A percentile compares a stretch with the other conserved stretches of the same genome.
Evolutionary conservation across 371 early-diverging fungal species (phyloP).

Genomic region (Ordospora pajunii): DNA sequence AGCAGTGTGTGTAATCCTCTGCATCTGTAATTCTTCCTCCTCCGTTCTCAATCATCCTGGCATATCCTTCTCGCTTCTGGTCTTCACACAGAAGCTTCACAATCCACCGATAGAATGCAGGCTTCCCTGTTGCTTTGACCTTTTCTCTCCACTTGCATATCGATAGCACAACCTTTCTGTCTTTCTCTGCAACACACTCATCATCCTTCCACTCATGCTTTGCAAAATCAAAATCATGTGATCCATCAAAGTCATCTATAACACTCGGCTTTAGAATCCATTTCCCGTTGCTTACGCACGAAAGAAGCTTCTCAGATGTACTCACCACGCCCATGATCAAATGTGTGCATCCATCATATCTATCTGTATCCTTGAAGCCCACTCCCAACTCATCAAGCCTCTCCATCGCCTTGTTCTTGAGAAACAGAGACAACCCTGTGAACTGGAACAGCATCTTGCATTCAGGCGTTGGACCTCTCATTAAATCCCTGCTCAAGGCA

Average conservation of each 20-base stretch:
- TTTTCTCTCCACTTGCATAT: conserved; percentile 48
- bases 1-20: conserved; percentile 51
- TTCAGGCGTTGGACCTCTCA: background rate
- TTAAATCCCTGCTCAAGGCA: background rate
- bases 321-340: conserved; percentile 56
- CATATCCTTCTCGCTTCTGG: conserved; percentile 30
- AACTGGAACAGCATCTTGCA: conserved; percentile 54
- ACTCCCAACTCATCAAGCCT: conserved; percentile 41
- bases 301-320: conserved; percentile 59
- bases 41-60: conserved; percentile 40
- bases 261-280: conserved; percentile 55
- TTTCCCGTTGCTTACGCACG: conserved; percentile 46
- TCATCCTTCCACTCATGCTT: conserved; percentile 48
- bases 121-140: conserved; percentile 32
- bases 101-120: conserved; percentile 57
- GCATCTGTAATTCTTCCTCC: conserved; percentile 44
- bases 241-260: conserved; percentile 50
- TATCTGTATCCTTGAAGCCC: conserved; percentile 32
- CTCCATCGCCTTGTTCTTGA: conserved; percentile 49
- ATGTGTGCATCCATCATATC: conserved; percentile 56
- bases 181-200: conserved; percentile 21
- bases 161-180: conserved; percentile 30
- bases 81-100: conserved; percentile 47
- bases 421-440: conserved; percentile 45
- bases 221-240: conserved; percentile 38